Percentiles rank a stretch among this genome's conserved stretches.
phyloP scores from a whole-genome alignment of 257 asterid species.

The Solanum clarkiae region DNA sequence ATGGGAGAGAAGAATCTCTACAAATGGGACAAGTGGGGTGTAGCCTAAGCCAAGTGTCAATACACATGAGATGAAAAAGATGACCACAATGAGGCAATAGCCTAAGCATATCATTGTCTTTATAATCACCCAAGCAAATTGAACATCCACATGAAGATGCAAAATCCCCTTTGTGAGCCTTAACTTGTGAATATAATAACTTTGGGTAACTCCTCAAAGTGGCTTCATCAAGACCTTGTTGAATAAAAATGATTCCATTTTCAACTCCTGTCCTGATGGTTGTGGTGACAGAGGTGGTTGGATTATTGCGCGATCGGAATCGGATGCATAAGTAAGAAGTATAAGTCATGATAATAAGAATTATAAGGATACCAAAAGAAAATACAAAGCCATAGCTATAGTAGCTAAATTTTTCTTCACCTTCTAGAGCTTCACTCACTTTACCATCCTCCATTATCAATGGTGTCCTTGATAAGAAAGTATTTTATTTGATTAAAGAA shows the following conservation, averaged over 20 bases:
- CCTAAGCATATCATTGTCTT: constrained; percentile 42
- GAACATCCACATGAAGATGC: constrained; percentile 27
- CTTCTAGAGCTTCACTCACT: neutral
- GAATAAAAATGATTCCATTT: neutral
- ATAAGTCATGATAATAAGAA: constrained; percentile 19
- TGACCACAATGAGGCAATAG: constrained; percentile 51
- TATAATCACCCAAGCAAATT: constrained; percentile 50
- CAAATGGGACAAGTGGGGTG: constrained; percentile 57
- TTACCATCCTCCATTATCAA: neutral
- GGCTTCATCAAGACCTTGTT: constrained; percentile 21
- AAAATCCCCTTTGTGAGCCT: constrained; percentile 7
- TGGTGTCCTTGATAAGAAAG: neutral
- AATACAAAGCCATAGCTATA: constrained; percentile 26
- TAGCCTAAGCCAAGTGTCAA: constrained; percentile 49
- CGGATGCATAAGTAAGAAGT: constrained; percentile 15
- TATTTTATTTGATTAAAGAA: neutral
- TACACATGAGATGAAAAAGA: constrained; percentile 42
- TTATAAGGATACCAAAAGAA: constrained; percentile 12
- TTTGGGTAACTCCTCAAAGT: constrained; percentile 29
- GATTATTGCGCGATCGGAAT: neutral
- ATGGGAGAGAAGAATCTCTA: constrained; percentile 22
- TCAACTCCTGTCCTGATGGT: neutral
- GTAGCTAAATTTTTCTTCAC: neutral
- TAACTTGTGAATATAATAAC: constrained; percentile 20
- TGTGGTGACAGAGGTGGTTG: neutral